Base-by-base conservation (phyloP, 179 eudicot species). In the Pouteria campechiana region DNA sequence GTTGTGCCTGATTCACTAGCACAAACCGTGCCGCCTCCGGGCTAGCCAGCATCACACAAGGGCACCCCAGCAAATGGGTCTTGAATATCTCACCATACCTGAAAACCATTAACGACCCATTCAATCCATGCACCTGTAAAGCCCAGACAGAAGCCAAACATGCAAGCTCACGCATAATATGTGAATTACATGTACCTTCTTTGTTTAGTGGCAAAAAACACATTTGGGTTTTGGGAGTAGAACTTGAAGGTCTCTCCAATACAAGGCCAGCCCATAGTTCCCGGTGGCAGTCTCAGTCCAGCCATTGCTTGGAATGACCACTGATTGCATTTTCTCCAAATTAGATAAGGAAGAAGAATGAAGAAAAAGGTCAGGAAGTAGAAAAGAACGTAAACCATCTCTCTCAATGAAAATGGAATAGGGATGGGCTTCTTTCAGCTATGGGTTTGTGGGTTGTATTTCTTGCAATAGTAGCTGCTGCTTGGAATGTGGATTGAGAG, bases 61-160 rank as follows among this genome's bases (percentile, higher is more conserved):
- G 88, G 53, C 59, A 79, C 2, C 88, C 88, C 18, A 79, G 80
- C 37, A 79, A 53, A 48, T 64, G 67, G 22, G 73, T 75, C 54
- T 79, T 79, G 75, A 75, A 79, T 47, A 79, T 61, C 5, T 75
- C 74, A 17, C 88, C 88, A 50, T 72, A 79, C 56, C 88, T 79
- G 72, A 34, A 32, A 4, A 21, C 13, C 17, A 28, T 23, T 12
- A 36, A 24, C 17, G 19, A 32, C 11, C 2, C 35, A 7, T 23
- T 9, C 7, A 17, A 27, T 36, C 27, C 16, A 7, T 17, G 6
- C 4, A 16, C 3, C 23, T 3, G 37, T 17, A 35, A 35, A 27
- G 21, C 8, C 23, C 17, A 39, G 3, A 15, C 2, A 9, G 17
- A 3, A 43, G 29, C 7, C 16, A 28, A 43, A 3, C 35, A 30